phyloP scores from a whole-genome alignment of 768 basidiomycete genomes.

The Boletus insuetus region DNA sequence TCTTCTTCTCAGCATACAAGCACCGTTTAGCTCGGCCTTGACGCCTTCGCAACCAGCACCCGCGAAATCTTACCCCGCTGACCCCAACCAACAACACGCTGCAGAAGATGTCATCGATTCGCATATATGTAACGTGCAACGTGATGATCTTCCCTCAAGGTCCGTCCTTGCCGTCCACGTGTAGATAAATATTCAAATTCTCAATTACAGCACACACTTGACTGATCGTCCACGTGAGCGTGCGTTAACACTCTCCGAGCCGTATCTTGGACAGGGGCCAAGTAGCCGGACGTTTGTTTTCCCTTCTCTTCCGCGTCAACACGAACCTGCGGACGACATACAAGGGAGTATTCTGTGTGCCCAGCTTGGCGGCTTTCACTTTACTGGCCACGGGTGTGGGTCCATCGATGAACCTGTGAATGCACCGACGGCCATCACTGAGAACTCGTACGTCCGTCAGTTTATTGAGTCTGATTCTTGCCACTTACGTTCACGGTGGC shows the following conservation, averaged over 20 bases:
- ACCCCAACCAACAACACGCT: constrained; percentile 27
- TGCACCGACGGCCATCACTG: constrained; percentile 26
- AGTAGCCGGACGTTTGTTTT: constrained; percentile 5
- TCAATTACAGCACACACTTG: constrained; percentile 19
- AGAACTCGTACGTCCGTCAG: constrained; percentile 23
- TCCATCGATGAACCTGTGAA: constrained; percentile 20
- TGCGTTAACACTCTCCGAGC: constrained; percentile 11
- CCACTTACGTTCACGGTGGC: constrained; percentile 26
- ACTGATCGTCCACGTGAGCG: constrained; percentile 25
- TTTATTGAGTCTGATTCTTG: constrained; percentile 6
- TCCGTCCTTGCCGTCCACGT: constrained; percentile 30
- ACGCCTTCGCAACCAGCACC: constrained; percentile 24
- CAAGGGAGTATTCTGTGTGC: constrained; percentile 24
- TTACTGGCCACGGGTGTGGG: constrained; percentile 16
- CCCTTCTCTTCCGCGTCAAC: constrained; percentile 7
- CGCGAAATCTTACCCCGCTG: constrained; percentile 27
- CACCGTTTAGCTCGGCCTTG: constrained; percentile 23
- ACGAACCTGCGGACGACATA: constrained; percentile 22
- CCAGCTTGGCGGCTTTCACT: constrained; percentile 26
- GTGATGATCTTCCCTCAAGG: constrained; percentile 36
- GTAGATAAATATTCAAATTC: constrained; percentile 11
- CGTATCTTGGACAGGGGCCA: constrained; percentile 23
- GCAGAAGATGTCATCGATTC: constrained; percentile 30
- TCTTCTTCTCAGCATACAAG: constrained; percentile 2
- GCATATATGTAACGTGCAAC: constrained; percentile 24